Percentiles rank a stretch among this genome's conserved stretches.
phyloP scores from a whole-genome alignment of 2,329 filamentous ascomycete genomes.

The Plectosphaerella cucumerina region DNA sequence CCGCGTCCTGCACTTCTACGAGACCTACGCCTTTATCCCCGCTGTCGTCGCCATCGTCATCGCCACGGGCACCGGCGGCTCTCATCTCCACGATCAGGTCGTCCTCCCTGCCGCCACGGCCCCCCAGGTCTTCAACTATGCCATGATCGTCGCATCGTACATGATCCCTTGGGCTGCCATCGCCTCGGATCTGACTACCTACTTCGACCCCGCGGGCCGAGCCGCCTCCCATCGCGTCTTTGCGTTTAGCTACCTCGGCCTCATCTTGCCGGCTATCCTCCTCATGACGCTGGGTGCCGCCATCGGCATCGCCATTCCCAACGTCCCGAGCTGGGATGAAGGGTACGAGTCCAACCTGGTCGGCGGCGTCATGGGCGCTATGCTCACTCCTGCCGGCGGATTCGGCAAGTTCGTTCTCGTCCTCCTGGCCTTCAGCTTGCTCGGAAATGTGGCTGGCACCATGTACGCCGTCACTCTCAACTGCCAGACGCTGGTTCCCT shows the following conservation, averaged over 20 bases:
- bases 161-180: constrained; percentile 59
- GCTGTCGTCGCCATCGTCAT: constrained; percentile 52
- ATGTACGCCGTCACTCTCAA: constrained; percentile 62
- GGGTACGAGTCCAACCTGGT: constrained; percentile 50
- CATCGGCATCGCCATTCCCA: constrained; percentile 56
- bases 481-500: constrained; percentile 58
- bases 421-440: constrained; percentile 49
- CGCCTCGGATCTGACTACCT: constrained; percentile 57
- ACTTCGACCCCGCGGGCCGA: constrained; percentile 48
- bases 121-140: constrained; percentile 48
- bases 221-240: constrained; percentile 37
- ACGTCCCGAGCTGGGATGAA: constrained; percentile 47
- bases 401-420: constrained; percentile 62
- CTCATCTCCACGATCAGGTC: constrained; percentile 44
- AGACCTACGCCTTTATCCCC: constrained; percentile 54
- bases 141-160: constrained; percentile 58
- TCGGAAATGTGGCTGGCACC: constrained; percentile 56
- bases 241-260: constrained; percentile 51
- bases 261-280: constrained; percentile 49
- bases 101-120: constrained; percentile 32
- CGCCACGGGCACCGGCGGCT: constrained; percentile 49
- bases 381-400: constrained; percentile 52
- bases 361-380: constrained; percentile 55
- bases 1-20: constrained; percentile 51
- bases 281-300: constrained; percentile 62